phyloP scores from a whole-genome alignment of 2,329 filamentous ascomycete species.

The Cladosporium velox region DNA sequence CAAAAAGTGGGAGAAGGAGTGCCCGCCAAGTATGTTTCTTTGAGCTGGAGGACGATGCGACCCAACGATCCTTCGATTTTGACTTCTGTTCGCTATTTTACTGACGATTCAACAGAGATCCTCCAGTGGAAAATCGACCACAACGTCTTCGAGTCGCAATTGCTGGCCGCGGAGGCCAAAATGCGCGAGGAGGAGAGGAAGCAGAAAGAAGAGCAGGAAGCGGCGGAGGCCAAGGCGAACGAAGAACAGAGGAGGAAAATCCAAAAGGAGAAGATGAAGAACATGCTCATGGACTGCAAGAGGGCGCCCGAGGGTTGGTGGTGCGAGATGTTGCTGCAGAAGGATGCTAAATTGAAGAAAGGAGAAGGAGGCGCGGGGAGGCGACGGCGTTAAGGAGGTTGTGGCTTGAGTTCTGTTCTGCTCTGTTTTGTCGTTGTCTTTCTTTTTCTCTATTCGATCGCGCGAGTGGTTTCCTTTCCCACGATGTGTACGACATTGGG shows the following conservation, averaged over 20 bases:
- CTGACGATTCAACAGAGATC: not conserved
- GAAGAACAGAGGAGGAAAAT: not conserved
- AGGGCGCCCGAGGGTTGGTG: not conserved
- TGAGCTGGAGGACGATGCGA: not conserved
- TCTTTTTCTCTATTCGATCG: not conserved
- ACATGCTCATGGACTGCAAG: not conserved
- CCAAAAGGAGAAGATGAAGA: not conserved
- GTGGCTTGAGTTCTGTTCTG: not conserved
- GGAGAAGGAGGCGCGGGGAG: not conserved
- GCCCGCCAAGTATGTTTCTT: not conserved
- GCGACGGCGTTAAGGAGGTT: not conserved
- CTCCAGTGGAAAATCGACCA: not conserved
- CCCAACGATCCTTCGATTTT: not conserved
- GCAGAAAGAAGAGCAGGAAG: too few species aligned
- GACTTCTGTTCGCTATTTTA: not conserved
- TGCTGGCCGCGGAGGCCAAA: not conserved
- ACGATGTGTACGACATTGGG: not conserved
- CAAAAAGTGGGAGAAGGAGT: not conserved
- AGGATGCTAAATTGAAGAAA: not conserved
- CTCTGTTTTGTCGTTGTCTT: not conserved
- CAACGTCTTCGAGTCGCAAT: not conserved
- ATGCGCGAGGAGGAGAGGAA: not conserved
- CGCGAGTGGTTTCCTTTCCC: not conserved
- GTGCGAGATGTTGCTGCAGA: not conserved
- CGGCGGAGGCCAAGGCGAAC: not conserved